These are phyloP conservation scores for Epichloe uncinata DNA, from an alignment of 2,329 filamentous ascomycete species.

Conservation along the genomic window DNA sequence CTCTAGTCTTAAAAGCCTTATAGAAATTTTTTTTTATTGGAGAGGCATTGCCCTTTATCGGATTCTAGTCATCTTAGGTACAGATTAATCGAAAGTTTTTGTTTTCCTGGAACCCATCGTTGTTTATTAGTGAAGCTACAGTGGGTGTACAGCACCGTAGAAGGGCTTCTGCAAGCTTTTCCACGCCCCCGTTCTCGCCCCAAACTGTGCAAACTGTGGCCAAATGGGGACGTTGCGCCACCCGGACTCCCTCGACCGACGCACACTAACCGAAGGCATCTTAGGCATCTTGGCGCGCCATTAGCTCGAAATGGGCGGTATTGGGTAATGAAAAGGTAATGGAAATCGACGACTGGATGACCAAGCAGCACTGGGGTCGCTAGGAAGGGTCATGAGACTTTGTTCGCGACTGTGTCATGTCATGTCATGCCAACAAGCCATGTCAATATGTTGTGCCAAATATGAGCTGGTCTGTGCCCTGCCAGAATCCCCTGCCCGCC, in stretches of 20 bases:
- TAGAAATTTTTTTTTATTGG: too few relatives aligned
- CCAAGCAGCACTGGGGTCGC: background rate
- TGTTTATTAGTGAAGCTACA: background rate
- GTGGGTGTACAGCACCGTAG: too few relatives aligned
- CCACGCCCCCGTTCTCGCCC: background rate
- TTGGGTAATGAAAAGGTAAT: constrained; percentile 12
- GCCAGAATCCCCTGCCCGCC: too few relatives aligned
- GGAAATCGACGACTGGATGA: constrained; percentile 4
- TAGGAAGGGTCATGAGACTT: constrained; percentile 5
- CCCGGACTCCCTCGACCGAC: background rate
- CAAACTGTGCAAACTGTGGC: background rate
- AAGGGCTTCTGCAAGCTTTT: background rate
- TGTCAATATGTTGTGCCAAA: too few relatives aligned
- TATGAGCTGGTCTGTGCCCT: too few relatives aligned
- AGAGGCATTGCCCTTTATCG: too few relatives aligned
- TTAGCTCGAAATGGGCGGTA: constrained; percentile 2
- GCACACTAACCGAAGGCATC: background rate
- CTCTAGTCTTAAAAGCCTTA: too few relatives aligned
- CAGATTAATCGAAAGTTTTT: too few relatives aligned
- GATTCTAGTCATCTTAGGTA: too few relatives aligned
- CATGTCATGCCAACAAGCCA: too few relatives aligned
- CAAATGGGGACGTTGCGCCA: constrained; percentile 1
- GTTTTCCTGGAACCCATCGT: too few relatives aligned
- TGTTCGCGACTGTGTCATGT: background rate
- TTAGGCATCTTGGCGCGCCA: constrained; percentile 4